Base-by-base conservation (phyloP, 768 basidiomycete genomes). In the Psilocybe tampanensis region DNA sequence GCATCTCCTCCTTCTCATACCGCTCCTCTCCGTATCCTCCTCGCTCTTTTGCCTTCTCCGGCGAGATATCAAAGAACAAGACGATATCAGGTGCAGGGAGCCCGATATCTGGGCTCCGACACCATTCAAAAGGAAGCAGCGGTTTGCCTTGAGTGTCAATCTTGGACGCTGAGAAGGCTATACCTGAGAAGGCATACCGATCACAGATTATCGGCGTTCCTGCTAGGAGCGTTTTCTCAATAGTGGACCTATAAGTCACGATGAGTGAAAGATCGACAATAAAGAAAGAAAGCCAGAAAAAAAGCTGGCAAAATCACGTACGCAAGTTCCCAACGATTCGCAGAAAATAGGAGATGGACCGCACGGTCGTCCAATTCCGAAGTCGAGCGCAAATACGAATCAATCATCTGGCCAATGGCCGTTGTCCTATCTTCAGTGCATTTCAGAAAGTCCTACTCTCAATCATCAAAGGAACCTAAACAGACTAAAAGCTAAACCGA, bases 251-350 rank as follows among this genome's bases (percentile, higher is more conserved):
- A 51, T 23, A 3, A 23, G 29, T 8, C 19, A 19, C 18, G 18
- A 23, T 50, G 39, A 34, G 44, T 43, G 15, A 36, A 7, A 17
- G 18, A 21, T 19, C 19, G 3, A 13, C 17, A 19, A 13, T 39
- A 44, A 23, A 22, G 17, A 54, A 47, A 11, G 13, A 47, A n/a
- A 12, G 23, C 24, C 33, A 19, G 23, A 36, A 19, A n/a, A 42
- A 44, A 43, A 32, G 41, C n/a, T 19, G 42, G 39, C 52, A 23
- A 34, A 57, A 32, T n/a, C 24, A 77, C 84, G 53, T 67, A 96
- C 92, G 89, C 88, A 60, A 90, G 83, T 69, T 98, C 95, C 97
- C 97, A 98, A 33, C 96, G 83, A 68, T 99, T 99, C 2, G 95
- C 97, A 43, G 94, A 89, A 78, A 99, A 98, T 54, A 99, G 82